Base-by-base conservation (phyloP, 2,329 filamentous ascomycete species). In the Bertia moriformis region DNA sequence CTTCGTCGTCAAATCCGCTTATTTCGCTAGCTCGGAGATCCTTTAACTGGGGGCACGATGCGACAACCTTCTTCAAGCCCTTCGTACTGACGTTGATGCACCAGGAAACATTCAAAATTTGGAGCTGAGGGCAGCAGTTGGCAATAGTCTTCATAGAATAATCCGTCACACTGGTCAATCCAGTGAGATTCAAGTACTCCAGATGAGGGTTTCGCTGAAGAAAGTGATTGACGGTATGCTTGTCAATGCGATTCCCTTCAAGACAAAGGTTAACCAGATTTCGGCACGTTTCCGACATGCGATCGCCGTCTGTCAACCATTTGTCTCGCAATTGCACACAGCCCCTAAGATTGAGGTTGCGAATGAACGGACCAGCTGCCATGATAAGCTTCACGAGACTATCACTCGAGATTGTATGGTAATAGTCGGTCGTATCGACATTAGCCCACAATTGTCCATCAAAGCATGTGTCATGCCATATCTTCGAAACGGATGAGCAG, bases 401-500 rank as follows among this genome's bases (percentile, higher is more conserved):
- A 45, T 84, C 78, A 17, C 83, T 83, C 0, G 89, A 81, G 46
- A 96, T 96, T 39, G 87, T 74, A 45, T 72, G 73, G 54, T 96
- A 95, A 57, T 89, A 96, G 38, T 83, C 78, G 4, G 86, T 80
- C 2, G 84, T 77, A 55, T 96, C 87, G 38, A 96, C 70, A 32
- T 71, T 75, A 3, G 77, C 78, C 91, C 91, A 98, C 14, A 96
- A 62, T 60, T 98, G 91, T 2, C 91, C 91, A 55, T 98, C 89
- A 49, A 89, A 94, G 60, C 89, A 95, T 59, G 84, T 77, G 37
- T 71, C 68, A 56, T 93, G 67, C 66, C 91, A 95, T 4, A 69
- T 61, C 55, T 78, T 86, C 53, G 78, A 89, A 15, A 91, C 82
- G 14, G 74, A 65, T 1, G 89, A 93, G 41, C 73, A 73, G 42